These are phyloP conservation scores for Phaffia rhodozyma DNA, from an alignment of 1,284 basidiomycete genomes.

Conservation along the genomic window DNA sequence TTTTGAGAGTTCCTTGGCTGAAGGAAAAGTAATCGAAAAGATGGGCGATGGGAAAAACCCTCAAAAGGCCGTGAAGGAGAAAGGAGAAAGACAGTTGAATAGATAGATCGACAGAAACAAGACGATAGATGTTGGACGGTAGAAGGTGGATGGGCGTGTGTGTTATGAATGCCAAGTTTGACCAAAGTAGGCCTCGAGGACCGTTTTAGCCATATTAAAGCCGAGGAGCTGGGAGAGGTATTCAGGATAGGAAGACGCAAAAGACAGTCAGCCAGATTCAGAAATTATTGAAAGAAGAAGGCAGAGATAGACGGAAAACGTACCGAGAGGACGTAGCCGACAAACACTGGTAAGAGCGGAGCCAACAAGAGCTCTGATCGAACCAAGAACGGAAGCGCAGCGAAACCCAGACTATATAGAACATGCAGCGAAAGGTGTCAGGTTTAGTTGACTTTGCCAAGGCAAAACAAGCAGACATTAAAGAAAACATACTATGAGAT, in stretches of 20 bases:
- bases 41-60: too few species aligned
- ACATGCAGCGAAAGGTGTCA: too few species aligned
- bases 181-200: constrained; percentile 65
- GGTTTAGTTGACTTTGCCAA: not conserved
- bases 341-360: constrained; percentile 70
- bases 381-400: constrained; percentile 80
- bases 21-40: too few species aligned
- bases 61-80: too few species aligned
- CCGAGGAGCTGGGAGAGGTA: constrained; percentile 47
- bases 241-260: not conserved
- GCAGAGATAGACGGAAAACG: not conserved
- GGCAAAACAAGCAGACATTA: not conserved
- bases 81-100: too few species aligned
- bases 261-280: not conserved
- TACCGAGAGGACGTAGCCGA: constrained; percentile 36
- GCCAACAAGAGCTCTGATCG: constrained; percentile 74
- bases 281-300: not conserved
- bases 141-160: not conserved
- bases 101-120: too few species aligned
- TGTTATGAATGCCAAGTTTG: constrained; percentile 21
- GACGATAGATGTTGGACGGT: too few species aligned
- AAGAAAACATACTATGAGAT: constrained; percentile 5
- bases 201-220: constrained; percentile 72
- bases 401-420: constrained; percentile 65
- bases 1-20: too few species aligned